Conservation (phyloP, 257 asterid species). For the Rauvolfia tetraphylla region DNA sequence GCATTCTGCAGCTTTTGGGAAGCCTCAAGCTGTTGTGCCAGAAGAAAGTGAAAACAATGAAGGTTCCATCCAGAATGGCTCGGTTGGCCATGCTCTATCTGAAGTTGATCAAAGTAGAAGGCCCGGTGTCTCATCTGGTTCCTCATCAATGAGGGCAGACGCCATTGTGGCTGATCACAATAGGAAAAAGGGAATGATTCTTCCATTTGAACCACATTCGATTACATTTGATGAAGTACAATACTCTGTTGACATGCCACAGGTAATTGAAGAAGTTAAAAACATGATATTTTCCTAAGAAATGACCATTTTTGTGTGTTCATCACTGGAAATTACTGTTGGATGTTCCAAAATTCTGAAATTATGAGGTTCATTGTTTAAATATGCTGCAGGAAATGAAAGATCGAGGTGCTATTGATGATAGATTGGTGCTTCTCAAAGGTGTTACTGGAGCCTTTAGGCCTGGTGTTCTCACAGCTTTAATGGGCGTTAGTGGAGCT, state of each 20-base stretch:
- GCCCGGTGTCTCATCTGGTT: conserved; percentile 4
- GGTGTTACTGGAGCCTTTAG: conserved; percentile 72
- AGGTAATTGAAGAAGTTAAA: conserved; percentile 24
- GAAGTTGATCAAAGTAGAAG: not conserved
- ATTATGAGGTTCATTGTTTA: not conserved
- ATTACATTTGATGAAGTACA: conserved; percentile 61
- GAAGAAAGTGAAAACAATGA: conserved; percentile 28
- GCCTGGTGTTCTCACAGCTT: conserved; percentile 78
- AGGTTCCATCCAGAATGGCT: conserved; percentile 15
- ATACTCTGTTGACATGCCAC: conserved; percentile 90
- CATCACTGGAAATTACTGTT: not conserved
- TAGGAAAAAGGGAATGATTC: conserved; percentile 63
- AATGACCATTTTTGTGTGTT: not conserved
- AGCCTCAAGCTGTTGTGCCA: conserved; percentile 41
- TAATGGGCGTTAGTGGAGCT: conserved; percentile 91
- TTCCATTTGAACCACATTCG: conserved; percentile 87
- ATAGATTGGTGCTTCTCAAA: conserved; percentile 53
- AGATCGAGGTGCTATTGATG: conserved; percentile 45
- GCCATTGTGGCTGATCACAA: conserved; percentile 30
- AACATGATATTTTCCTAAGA: not conserved
- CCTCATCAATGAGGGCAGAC: conserved; percentile 22
- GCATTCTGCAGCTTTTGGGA: conserved; percentile 50
- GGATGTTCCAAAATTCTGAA: not conserved
- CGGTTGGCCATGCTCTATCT: conserved; percentile 5
- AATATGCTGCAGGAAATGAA: conserved; percentile 56